These are phyloP conservation scores for Rhizoclosmatium sp. DNA, from an alignment of 192 early-diverging fungal species.

Conservation along the genomic window DNA sequence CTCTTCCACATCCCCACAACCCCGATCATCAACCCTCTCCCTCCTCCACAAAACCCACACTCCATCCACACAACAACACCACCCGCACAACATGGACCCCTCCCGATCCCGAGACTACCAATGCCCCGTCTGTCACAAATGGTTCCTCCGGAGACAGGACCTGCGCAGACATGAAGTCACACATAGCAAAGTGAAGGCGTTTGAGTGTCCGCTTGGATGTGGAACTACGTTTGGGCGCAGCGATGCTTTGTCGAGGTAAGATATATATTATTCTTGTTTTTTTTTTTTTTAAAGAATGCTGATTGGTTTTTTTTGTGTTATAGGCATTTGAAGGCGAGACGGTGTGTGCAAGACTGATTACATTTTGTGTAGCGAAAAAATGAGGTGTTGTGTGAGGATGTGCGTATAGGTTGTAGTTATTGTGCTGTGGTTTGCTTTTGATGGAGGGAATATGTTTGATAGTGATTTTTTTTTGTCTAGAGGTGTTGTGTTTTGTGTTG, in stretches of 20 bases:
- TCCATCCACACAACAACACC: too few species aligned
- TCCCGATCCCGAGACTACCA: conserved; percentile 28
- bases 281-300: background rate
- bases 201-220: conserved; percentile 33
- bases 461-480: too few species aligned
- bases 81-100: background rate
- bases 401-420: too few species aligned
- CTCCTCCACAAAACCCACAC: too few species aligned
- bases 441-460: too few species aligned
- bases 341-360: background rate
- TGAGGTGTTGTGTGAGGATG: too few species aligned
- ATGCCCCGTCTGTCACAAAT: conserved; percentile 30
- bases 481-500: too few species aligned
- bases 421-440: too few species aligned
- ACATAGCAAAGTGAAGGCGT: conserved; percentile 34
- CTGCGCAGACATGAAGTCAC: conserved; percentile 34
- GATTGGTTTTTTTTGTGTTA: background rate
- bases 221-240: conserved; percentile 34
- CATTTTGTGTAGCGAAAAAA: too few species aligned
- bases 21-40: too few species aligned
- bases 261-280: background rate
- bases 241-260: conserved; percentile 33
- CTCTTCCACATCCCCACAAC: background rate
- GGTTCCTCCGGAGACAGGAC: conserved; percentile 32
- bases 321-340: conserved; percentile 33